Conservation (phyloP, 441 rosid species). For the Manihot esculenta region DNA sequence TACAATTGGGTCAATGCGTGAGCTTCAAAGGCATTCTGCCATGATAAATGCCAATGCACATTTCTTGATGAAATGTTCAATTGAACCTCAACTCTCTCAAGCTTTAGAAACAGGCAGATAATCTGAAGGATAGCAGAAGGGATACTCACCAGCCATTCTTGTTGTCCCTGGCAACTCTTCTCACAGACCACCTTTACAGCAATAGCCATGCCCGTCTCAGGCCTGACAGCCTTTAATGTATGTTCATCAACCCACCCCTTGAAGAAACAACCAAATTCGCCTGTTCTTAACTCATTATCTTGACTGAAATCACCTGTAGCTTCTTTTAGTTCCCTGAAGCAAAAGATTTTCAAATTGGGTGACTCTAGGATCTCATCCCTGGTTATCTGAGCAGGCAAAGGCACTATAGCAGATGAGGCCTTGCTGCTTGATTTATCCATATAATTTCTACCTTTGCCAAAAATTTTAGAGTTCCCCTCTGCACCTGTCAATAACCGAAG, state of each 20-base stretch:
- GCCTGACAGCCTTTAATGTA: constrained; percentile 52
- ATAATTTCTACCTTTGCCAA: constrained; percentile 22
- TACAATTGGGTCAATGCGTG: neutral
- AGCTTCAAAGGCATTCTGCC: neutral
- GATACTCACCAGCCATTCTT: constrained; percentile 84
- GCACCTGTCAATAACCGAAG: neutral
- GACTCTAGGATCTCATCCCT: constrained; percentile 68
- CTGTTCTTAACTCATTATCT: constrained; percentile 78
- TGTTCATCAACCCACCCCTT: constrained; percentile 82
- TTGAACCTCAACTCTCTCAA: neutral
- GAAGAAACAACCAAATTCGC: constrained; percentile 78
- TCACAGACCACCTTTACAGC: constrained; percentile 70
- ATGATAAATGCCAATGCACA: neutral
- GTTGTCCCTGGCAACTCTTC: constrained; percentile 72
- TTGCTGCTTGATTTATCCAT: constrained; percentile 14
- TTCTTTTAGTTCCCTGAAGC: constrained; percentile 54
- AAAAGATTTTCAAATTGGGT: constrained; percentile 56
- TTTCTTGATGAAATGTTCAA: neutral
- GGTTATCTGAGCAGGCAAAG: constrained; percentile 52
- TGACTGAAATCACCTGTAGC: constrained; percentile 80
- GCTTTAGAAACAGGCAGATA: neutral
- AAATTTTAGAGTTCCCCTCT: constrained; percentile 38
- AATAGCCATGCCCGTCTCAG: constrained; percentile 62
- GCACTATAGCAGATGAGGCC: constrained; percentile 45
- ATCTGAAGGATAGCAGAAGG: neutral